Evolutionary conservation across 371 early-diverging fungal genomes (phyloP), one percentile per base, ranked within the genome.

Genomic region (Mortierella sp.): DNA sequence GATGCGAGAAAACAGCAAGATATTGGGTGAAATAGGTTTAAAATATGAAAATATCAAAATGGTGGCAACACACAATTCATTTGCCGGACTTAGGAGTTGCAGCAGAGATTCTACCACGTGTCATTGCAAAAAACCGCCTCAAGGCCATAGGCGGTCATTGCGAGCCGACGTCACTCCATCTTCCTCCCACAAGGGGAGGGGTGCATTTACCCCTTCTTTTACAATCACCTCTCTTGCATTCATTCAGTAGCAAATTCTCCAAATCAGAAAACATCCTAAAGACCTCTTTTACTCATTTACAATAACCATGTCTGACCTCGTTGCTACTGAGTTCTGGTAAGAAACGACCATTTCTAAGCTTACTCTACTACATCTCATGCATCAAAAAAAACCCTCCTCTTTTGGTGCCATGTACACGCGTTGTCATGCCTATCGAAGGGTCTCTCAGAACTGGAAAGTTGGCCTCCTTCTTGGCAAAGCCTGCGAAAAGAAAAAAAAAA

Each of bases 311-410:
- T 49, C 69, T 28, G 6, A 31, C 17, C 75, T 57, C 29, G 66
- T 70, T 56, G 61, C 75, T 42, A 75, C 70, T 22, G 75, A 75
- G 23, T 75, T 31, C 70, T 75, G 75, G 75, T 75, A 75, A 64
- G 45, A 28, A 34, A 49, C n/a, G 26, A 64, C 13, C 12, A 15
- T 6, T 34, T 12, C 23, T 35, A 28, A 19, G 22, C 51, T 35
- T 34, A 23, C 2, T 13, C 34, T 8, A n/a, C 40, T 13, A 9
- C 61, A 29, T 34, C 22, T 28, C n/a, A 29, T 13, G 59, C 9
- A 43, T 35, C n/a, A 35, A 22, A 42, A 60, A 37, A 7, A 37
- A 47, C 3, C n/a, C 47, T n/a, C 47, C n/a, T 47, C n/a, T 17
- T 47, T 47, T 47, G 17, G 8, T 22, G 8, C 47, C 2, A 47